phyloP scores from a whole-genome alignment of 768 basidiomycete species.

The Tricholoma terreum region DNA sequence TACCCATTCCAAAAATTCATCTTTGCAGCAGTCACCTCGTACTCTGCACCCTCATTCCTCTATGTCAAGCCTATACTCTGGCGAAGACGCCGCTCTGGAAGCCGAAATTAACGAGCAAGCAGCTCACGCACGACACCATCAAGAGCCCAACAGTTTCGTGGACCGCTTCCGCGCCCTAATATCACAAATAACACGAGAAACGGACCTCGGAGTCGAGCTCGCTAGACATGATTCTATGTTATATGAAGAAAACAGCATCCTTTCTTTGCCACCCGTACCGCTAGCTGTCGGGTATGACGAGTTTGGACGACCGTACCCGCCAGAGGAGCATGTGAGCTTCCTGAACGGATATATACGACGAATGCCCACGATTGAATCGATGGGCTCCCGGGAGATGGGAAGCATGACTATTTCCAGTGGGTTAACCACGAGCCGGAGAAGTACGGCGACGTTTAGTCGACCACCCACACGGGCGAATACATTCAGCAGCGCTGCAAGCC shows the following conservation, averaged over 20 bases:
- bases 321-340: slow-evolving; percentile 54
- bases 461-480: slow-evolving; percentile 40
- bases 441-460: slow-evolving; percentile 25
- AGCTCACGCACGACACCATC: slow-evolving; percentile 23
- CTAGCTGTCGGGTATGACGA: slow-evolving; percentile 43
- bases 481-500: slow-evolving; percentile 25
- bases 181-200: slow-evolving; percentile 48
- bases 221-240: slow-evolving; percentile 25
- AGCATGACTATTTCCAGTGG: slow-evolving; percentile 26
- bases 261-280: slow-evolving; percentile 11
- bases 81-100: slow-evolving; percentile 8
- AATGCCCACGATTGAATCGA: slow-evolving; percentile 79
- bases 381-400: slow-evolving; percentile 61
- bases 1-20: slow-evolving; percentile 15
- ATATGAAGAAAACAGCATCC: neutral
- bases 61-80: slow-evolving; percentile 10
- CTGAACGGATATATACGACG: slow-evolving; percentile 64
- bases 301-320: slow-evolving; percentile 43
- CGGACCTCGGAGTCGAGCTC: slow-evolving; percentile 44
- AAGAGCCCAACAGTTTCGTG: slow-evolving; percentile 40
- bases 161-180: slow-evolving; percentile 52
- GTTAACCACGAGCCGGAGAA: slow-evolving; percentile 18
- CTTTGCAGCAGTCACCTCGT: slow-evolving; percentile 9
- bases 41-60: slow-evolving; percentile 10
- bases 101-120: neutral